phyloP scores from a whole-genome alignment of 2,329 filamentous ascomycete genomes.

The Aspergillus aculeatinus region DNA sequence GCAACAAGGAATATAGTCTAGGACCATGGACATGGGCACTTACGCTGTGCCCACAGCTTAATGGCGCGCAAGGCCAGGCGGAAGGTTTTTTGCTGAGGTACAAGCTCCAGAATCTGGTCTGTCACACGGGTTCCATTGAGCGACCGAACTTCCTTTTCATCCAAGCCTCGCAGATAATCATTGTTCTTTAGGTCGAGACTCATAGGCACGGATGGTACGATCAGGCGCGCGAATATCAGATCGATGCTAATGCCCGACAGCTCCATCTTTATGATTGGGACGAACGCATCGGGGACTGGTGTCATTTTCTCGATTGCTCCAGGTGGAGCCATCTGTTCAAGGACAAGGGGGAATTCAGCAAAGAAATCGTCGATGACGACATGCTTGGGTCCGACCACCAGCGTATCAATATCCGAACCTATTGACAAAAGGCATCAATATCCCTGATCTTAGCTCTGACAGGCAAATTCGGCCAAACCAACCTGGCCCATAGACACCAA shows the following conservation, averaged over 20 bases:
- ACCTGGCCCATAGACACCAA: conserved; percentile 88
- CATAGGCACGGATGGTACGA: conserved; percentile 68
- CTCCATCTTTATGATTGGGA: conserved; percentile 97
- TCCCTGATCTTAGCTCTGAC: background rate
- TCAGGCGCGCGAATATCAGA: conserved; percentile 79
- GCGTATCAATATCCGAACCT: conserved; percentile 96
- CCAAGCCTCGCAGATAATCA: conserved; percentile 77
- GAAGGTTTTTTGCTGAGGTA: conserved; percentile 88
- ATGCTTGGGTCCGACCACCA: conserved; percentile 88
- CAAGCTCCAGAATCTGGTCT: conserved; percentile 82
- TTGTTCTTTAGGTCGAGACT: conserved; percentile 79
- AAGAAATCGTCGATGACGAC: conserved; percentile 91
- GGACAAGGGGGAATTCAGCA: conserved; percentile 75
- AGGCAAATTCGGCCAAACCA: conserved; percentile 16
- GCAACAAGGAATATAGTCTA: background rate
- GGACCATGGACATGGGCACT: conserved; percentile 17
- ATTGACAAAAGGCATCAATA: conserved; percentile 3
- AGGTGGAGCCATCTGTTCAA: conserved; percentile 71
- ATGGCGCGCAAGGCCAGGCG: conserved; percentile 84
- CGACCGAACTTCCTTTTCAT: conserved; percentile 82
- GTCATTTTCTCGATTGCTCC: conserved; percentile 83
- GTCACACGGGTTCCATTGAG: conserved; percentile 94
- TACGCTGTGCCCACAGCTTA: conserved; percentile 89
- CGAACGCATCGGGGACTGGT: conserved; percentile 83
- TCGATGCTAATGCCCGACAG: conserved; percentile 91